Percentiles rank a stretch among this genome's conserved stretches.
These are phyloP conservation scores for Penicillium brasilianum DNA, from an alignment of 2,329 filamentous ascomycete species.

Conservation along the genomic window DNA sequence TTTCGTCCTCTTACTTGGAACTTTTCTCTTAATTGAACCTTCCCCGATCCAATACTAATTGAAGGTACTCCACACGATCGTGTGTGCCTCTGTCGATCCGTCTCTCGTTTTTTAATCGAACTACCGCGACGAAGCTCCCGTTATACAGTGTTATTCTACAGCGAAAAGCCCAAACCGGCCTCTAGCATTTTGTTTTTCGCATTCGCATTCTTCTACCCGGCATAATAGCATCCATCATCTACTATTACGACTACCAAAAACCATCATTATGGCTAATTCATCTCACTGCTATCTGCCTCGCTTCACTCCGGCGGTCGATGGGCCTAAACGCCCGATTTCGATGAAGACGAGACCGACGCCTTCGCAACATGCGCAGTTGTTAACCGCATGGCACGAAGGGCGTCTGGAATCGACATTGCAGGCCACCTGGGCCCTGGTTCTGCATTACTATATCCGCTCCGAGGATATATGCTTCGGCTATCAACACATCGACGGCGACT, in stretches of 20 bases:
- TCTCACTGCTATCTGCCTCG: constrained; percentile 44
- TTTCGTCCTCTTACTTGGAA: constrained; percentile 18
- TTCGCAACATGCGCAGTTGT: constrained; percentile 37
- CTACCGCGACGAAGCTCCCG: background rate
- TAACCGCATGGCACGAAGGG: constrained; percentile 38
- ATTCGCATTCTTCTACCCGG: background rate
- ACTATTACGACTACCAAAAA: background rate
- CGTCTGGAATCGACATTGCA: constrained; percentile 40
- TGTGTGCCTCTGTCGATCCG: background rate
- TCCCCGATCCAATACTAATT: constrained; percentile 8
- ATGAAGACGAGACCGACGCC: constrained; percentile 40
- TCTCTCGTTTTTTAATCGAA: constrained; percentile 14
- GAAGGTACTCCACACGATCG: constrained; percentile 2
- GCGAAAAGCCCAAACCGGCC: background rate
- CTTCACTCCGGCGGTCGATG: constrained; percentile 37
- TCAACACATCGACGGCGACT: constrained; percentile 37
- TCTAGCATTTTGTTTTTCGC: background rate
- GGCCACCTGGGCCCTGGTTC: constrained; percentile 53
- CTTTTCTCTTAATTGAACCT: constrained; percentile 7
- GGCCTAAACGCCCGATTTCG: constrained; percentile 43
- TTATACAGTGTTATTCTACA: background rate
- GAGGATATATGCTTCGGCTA: constrained; percentile 56
- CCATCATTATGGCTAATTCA: constrained; percentile 34
- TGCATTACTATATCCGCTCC: constrained; percentile 53
- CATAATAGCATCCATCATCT: background rate